Conservation (phyloP, 1,284 basidiomycete genomes). For the Exobasidium cylindrosporum region DNA sequence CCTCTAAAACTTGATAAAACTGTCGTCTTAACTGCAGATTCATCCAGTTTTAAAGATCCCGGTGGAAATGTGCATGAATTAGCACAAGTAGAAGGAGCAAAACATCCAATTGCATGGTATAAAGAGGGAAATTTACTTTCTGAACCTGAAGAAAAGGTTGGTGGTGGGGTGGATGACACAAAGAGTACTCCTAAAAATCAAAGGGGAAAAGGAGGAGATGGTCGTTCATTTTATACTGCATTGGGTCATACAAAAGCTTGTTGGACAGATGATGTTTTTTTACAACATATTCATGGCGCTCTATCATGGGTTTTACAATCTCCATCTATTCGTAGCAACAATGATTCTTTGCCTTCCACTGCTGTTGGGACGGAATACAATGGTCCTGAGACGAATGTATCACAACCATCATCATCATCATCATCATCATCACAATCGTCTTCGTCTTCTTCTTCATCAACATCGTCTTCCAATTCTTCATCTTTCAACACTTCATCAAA, state of each 20-base stretch:
- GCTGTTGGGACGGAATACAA: slow-evolving; percentile 10
- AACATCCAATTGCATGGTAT: slow-evolving; percentile 48
- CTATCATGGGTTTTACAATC: slow-evolving; percentile 38
- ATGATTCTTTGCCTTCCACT: neutral
- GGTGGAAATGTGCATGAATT: slow-evolving; percentile 26
- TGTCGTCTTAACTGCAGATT: slow-evolving; percentile 36
- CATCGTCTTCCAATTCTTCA: too few species aligned
- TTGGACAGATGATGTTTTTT: slow-evolving; percentile 33
- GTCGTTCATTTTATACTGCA: slow-evolving; percentile 37
- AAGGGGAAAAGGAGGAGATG: slow-evolving; percentile 29
- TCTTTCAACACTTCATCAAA: too few species aligned
- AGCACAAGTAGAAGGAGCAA: slow-evolving; percentile 25
- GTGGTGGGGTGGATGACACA: slow-evolving; percentile 35
- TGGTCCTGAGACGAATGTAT: too few species aligned
- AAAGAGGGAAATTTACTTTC: slow-evolving; percentile 35
- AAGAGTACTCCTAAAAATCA: slow-evolving; percentile 22
- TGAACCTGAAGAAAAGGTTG: slow-evolving; percentile 26
- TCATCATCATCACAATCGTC: neutral
- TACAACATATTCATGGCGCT: slow-evolving; percentile 37
- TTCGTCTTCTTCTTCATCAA: too few species aligned
- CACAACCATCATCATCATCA: neutral
- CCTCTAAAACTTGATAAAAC: slow-evolving; percentile 29
- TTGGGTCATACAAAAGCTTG: slow-evolving; percentile 36
- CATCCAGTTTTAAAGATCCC: slow-evolving; percentile 27
- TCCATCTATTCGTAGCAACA: slow-evolving; percentile 23